phyloP scores from a whole-genome alignment of 768 basidiomycete species.

The Boletus tomentosulus region DNA sequence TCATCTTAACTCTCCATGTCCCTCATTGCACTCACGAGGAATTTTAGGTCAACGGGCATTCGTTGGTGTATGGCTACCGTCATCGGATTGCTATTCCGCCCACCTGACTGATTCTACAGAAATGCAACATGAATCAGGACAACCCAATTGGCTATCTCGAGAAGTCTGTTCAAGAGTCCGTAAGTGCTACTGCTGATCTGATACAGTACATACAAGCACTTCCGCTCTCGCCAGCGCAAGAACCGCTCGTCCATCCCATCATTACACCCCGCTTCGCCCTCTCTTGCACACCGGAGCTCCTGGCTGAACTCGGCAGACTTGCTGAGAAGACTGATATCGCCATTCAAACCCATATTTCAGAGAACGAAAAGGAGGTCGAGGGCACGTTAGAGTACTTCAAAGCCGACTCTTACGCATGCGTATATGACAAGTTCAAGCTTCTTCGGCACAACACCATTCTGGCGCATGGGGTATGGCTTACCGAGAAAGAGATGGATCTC shows the following conservation, averaged over 20 bases:
- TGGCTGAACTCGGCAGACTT: slow-evolving; percentile 55
- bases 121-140: slow-evolving; percentile 53
- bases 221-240: slow-evolving; percentile 31
- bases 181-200: slow-evolving; percentile 57
- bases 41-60: slow-evolving; percentile 76
- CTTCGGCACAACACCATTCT: slow-evolving; percentile 78
- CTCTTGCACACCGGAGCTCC: slow-evolving; percentile 71
- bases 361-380: slow-evolving; percentile 71
- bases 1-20: slow-evolving; percentile 20
- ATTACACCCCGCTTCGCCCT: slow-evolving; percentile 97
- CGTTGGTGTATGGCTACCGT: slow-evolving; percentile 59
- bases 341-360: slow-evolving; percentile 92
- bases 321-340: slow-evolving; percentile 54
- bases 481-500: slow-evolving; percentile 65
- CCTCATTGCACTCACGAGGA: slow-evolving; percentile 5
- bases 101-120: slow-evolving; percentile 17
- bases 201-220: slow-evolving; percentile 67
- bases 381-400: slow-evolving; percentile 68
- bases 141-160: slow-evolving; percentile 68
- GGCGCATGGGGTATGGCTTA: slow-evolving; percentile 83
- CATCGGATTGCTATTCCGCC: background rate
- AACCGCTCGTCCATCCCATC: slow-evolving; percentile 79
- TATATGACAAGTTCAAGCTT: slow-evolving; percentile 78
- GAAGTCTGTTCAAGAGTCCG: slow-evolving; percentile 51
- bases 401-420: slow-evolving; percentile 63